Conservation (phyloP, 352 stramenopile genomes). For the Pythium myriotylum region DNA sequence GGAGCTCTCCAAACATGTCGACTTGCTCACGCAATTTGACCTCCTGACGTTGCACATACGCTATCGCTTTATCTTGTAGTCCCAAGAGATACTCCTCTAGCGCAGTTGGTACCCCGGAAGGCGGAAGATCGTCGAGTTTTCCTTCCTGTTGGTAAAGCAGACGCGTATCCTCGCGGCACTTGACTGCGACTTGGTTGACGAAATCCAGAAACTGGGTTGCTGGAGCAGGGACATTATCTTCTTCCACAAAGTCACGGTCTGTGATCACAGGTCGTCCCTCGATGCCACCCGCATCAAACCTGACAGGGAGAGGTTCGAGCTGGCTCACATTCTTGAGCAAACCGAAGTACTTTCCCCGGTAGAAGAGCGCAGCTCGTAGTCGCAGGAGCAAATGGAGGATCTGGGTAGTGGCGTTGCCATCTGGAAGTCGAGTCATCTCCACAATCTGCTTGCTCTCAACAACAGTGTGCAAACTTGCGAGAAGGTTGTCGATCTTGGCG, state of each 20-base stretch:
- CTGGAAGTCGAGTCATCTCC: constrained; percentile 8
- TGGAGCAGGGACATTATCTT: constrained; percentile 32
- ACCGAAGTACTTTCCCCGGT: constrained; percentile 64
- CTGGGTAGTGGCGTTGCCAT: constrained; percentile 15
- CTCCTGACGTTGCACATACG: constrained; percentile 61
- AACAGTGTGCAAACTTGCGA: constrained; percentile 53
- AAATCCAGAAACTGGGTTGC: constrained; percentile 49
- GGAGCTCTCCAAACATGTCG: constrained; percentile 55
- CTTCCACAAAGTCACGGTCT: constrained; percentile 48
- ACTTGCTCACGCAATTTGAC: constrained; percentile 62
- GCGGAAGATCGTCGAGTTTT: constrained; percentile 66
- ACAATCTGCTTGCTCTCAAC: constrained; percentile 28
- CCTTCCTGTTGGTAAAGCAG: constrained; percentile 60
- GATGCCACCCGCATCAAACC: constrained; percentile 35
- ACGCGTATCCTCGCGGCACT: constrained; percentile 63
- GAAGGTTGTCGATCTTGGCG: constrained; percentile 59
- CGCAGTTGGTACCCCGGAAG: constrained; percentile 60
- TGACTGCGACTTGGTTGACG: constrained; percentile 52
- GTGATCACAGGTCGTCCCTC: constrained; percentile 26
- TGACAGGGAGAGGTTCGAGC: constrained; percentile 38
- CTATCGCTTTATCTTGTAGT: constrained; percentile 60
- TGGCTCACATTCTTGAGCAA: constrained; percentile 60
- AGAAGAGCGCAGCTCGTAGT: constrained; percentile 61
- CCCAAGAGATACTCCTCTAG: constrained; percentile 74
- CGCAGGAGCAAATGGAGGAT: constrained; percentile 49